These are phyloP conservation scores for Cetradonia linearis DNA, from an alignment of 495 filamentous ascomycete species.

Conservation along the genomic window DNA sequence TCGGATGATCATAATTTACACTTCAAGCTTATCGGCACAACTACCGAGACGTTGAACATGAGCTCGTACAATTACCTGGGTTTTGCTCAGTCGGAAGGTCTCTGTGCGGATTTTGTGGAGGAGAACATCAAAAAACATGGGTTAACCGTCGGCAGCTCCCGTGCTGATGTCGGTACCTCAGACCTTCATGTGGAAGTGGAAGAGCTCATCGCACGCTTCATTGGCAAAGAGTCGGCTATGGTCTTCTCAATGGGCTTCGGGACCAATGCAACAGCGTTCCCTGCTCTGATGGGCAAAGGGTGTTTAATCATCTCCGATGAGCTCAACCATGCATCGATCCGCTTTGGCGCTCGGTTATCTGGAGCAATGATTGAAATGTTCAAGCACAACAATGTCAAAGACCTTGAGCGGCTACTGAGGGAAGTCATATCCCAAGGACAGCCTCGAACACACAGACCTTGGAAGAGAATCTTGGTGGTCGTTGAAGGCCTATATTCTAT, in stretches of 20 bases:
- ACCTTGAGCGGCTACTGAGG: constrained; percentile 72
- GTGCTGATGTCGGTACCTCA: constrained; percentile 73
- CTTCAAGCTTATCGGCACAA: constrained; percentile 79
- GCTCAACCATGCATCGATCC: constrained; percentile 94
- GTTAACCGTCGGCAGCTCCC: constrained; percentile 66
- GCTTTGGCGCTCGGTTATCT: constrained; percentile 85
- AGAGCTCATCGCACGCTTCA: constrained; percentile 76
- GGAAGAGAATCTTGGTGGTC: constrained; percentile 96
- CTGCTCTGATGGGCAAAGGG: constrained; percentile 81
- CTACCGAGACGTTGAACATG: constrained; percentile 94
- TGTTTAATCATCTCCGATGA: constrained; percentile 93
- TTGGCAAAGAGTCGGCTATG: constrained; percentile 88
- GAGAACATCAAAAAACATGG: constrained; percentile 75
- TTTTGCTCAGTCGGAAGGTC: constrained; percentile 94
- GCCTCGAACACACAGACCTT: constrained; percentile 89
- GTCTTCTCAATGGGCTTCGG: constrained; percentile 98
- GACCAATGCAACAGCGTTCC: constrained; percentile 86
- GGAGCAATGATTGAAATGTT: constrained; percentile 91
- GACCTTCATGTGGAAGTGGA: constrained; percentile 86
- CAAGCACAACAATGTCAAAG: constrained; percentile 91
- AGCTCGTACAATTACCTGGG: constrained; percentile 99
- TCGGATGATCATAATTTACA: constrained; percentile 81
- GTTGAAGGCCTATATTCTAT: constrained; percentile 98
- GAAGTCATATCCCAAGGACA: constrained; percentile 93
- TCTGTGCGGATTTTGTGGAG: constrained; percentile 90